Base-by-base conservation (phyloP, 73 alveolate species). In the Tetrahymena elliotti region DNA sequence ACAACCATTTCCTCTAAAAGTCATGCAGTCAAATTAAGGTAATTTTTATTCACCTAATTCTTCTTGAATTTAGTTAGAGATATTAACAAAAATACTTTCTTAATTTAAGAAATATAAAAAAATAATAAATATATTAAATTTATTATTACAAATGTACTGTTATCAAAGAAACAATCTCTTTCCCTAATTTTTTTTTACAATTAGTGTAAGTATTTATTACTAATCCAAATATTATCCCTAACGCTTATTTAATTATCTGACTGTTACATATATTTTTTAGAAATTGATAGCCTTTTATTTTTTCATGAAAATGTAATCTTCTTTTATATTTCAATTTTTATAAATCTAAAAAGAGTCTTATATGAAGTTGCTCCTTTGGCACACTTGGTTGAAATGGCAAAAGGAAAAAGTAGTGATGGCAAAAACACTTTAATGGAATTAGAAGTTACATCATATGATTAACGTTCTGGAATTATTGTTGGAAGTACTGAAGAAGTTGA, bases 311-410 rank as follows among this genome's bases (percentile, higher is more conserved):
- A n/a, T n/a, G n/a, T n/a, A n/a, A n/a, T n/a, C n/a, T 7, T 4
- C 3, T 40, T 40, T 2, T 47, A 18, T 47, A 18, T 47, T 47
- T 47, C 31, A 10, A 10, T 4, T 41, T 41, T 4, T 47, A 47
- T 10, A 47, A 1, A 4, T 47, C 16, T 47, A 47, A 2, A 47
- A 47, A 94, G 98, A 83, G 83, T 96, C 93, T 96, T 97, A 83
- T 98, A 96, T 92, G 99, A 98, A 96, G 95, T 95, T 31, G 97
- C 98, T 39, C 99, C 99, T 31, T 39, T 96, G 83, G 98, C 99
- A 3, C 93, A 96, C 15, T 38, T 97, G 88, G 96, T 97, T 20
- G 99, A 98, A 95, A 94, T 93, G 94, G 99, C 99, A 20, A 99
- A 98, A 8, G 99, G 99, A 9, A 97, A 97, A 95, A 95, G 98